Evolutionary conservation across 805 yeast species (phyloP).

Genomic region (Schwanniomyces occidentalis): DNA sequence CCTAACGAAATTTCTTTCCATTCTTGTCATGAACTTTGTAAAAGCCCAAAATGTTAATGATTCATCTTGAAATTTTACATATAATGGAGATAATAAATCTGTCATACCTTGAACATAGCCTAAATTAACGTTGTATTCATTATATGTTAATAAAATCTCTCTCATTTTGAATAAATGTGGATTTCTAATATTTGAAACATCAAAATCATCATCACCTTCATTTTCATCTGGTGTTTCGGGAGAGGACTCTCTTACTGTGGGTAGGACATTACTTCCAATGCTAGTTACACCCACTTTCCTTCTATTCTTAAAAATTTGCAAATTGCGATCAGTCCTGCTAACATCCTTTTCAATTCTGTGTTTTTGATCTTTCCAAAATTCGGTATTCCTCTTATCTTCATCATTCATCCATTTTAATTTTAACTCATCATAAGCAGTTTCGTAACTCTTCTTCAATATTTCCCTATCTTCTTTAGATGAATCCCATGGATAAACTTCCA

Average conservation of each 20-base stretch:
- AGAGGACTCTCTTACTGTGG: slow-evolving; percentile 29
- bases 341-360: slow-evolving; percentile 91
- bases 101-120: slow-evolving; percentile 99
- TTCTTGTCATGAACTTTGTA: slow-evolving; percentile 81
- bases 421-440: slow-evolving; percentile 60
- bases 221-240: slow-evolving; percentile 36
- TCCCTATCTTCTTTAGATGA: slow-evolving; percentile 68
- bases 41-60: slow-evolving; percentile 86
- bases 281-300: slow-evolving; percentile 16
- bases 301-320: slow-evolving; percentile 55
- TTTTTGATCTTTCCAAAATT: slow-evolving; percentile 87
- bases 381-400: slow-evolving; percentile 49
- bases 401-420: slow-evolving; percentile 69
- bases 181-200: slow-evolving; percentile 66
- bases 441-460: slow-evolving; percentile 55
- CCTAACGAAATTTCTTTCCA: slow-evolving; percentile 91
- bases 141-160: slow-evolving; percentile 81
- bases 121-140: slow-evolving; percentile 75
- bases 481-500: slow-evolving; percentile 89
- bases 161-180: slow-evolving; percentile 71
- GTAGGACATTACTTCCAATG: slow-evolving; percentile 31
- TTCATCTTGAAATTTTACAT: slow-evolving; percentile 66
- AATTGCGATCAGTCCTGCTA: slow-evolving; percentile 81
- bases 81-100: slow-evolving; percentile 85
- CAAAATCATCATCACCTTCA: slow-evolving; percentile 49